Conservation (phyloP, 129 eudicot genomes). For the Dittrichia graveolens region DNA sequence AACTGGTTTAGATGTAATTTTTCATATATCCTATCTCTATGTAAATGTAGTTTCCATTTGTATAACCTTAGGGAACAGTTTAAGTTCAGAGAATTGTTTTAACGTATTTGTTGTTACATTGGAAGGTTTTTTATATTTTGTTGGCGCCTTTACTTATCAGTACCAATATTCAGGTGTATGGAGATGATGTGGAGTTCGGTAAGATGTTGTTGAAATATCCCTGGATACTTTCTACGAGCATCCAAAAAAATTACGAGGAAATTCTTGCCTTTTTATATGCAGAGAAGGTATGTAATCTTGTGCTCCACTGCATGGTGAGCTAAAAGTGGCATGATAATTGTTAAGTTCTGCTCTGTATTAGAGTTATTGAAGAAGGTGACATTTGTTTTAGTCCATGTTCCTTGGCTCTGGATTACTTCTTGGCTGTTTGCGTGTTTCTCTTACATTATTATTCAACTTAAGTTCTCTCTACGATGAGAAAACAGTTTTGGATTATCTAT, state of each 20-base stretch:
- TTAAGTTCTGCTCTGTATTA: not conserved
- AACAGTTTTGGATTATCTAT: too few relatives aligned
- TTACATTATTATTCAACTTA: too few relatives aligned
- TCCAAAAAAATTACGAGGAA: constrained; percentile 53
- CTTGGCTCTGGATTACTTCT: too few relatives aligned
- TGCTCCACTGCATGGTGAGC: constrained; percentile 2
- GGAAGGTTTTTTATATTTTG: not conserved
- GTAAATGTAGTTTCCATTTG: not conserved
- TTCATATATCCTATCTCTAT: not conserved
- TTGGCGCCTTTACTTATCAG: constrained; percentile 12
- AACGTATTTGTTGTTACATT: not conserved
- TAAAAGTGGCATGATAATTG: constrained; percentile 2
- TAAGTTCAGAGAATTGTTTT: not conserved
- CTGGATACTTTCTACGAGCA: constrained; percentile 85
- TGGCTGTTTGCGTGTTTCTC: too few relatives aligned
- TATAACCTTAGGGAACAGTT: not conserved
- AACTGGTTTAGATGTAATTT: not conserved
- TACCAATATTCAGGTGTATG: constrained; percentile 50
- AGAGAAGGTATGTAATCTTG: constrained; percentile 52
- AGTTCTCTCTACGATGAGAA: too few relatives aligned
- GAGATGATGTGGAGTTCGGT: constrained; percentile 44
- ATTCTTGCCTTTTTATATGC: constrained; percentile 48
- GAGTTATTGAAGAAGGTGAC: constrained; percentile 1
- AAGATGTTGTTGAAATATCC: constrained; percentile 79
- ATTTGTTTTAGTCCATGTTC: not conserved